A percentile compares a stretch with the other conserved stretches of the same genome.
These are phyloP conservation scores for Lipomyces chichibuensis DNA, from an alignment of 805 yeast genomes.

Conservation along the genomic window DNA sequence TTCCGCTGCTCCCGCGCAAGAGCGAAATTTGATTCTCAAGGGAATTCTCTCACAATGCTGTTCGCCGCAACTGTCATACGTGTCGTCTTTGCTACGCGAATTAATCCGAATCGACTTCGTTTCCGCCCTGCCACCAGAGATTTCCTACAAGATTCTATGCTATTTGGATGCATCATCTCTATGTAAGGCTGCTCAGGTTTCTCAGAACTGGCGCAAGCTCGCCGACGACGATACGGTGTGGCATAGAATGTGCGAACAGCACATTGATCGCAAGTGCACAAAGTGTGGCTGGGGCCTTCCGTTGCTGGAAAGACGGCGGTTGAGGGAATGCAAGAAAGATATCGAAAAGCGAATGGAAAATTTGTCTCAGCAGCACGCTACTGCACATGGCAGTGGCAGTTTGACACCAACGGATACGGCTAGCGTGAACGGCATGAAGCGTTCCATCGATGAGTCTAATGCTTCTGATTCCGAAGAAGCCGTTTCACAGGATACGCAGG, in stretches of 20 bases:
- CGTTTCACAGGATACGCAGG: slow-evolving; percentile 1
- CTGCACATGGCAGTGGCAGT: not conserved
- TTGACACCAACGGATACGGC: slow-evolving; percentile 2
- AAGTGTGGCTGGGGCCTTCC: slow-evolving; percentile 99
- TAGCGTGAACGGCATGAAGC: slow-evolving; percentile 9
- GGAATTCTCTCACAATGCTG: slow-evolving; percentile 90
- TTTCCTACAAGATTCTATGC: slow-evolving; percentile 80
- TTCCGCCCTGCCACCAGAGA: slow-evolving; percentile 79
- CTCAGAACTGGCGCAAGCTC: slow-evolving; percentile 78
- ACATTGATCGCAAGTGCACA: slow-evolving; percentile 95
- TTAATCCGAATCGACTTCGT: slow-evolving; percentile 88
- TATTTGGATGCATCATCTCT: slow-evolving; percentile 91
- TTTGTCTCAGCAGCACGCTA: not conserved
- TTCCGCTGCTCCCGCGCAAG: slow-evolving; percentile 69
- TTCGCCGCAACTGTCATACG: slow-evolving; percentile 88
- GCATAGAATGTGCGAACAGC: slow-evolving; percentile 98
- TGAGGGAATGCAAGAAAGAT: slow-evolving; percentile 40
- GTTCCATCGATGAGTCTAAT: slow-evolving; percentile 11
- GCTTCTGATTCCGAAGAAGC: not conserved
- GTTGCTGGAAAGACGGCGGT: slow-evolving; percentile 73
- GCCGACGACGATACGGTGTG: slow-evolving; percentile 98
- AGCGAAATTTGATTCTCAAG: slow-evolving; percentile 73
- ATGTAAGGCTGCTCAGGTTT: slow-evolving; percentile 92
- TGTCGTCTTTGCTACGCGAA: slow-evolving; percentile 75
- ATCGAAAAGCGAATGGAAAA: slow-evolving; percentile 25